phyloP scores from a whole-genome alignment of 2,329 filamentous ascomycete genomes.

The Madurella mycetomatis region DNA sequence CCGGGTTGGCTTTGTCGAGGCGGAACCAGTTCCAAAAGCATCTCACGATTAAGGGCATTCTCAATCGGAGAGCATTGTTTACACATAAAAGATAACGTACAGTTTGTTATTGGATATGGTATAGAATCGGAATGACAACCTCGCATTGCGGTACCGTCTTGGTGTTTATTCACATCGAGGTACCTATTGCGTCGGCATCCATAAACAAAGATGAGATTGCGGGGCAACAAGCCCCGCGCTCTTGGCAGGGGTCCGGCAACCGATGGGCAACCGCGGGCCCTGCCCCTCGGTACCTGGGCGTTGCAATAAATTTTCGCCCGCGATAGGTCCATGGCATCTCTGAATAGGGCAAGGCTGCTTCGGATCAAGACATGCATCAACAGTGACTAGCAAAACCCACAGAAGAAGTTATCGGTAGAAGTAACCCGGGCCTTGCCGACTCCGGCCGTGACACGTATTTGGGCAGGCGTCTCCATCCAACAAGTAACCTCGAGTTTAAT shows the following conservation, averaged over 20 bases:
- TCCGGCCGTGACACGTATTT: background rate
- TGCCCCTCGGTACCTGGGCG: background rate
- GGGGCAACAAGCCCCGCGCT: slow-evolving; percentile 12
- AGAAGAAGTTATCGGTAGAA: background rate
- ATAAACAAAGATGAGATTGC: background rate
- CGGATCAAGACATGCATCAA: background rate
- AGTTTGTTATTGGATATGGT: no score
- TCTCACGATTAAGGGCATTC: background rate
- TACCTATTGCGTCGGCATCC: no score
- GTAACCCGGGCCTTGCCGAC: background rate
- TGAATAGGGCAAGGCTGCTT: background rate
- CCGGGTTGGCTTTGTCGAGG: background rate
- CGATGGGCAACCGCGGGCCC: slow-evolving; percentile 4
- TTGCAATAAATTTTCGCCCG: background rate
- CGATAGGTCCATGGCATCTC: background rate
- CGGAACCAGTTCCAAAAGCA: background rate
- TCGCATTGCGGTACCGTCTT: no score
- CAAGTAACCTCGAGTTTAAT: background rate
- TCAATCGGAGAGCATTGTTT: no score
- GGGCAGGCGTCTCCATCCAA: background rate
- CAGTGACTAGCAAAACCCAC: background rate
- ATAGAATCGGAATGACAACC: no score
- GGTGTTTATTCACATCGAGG: no score
- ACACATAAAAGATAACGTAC: no score
- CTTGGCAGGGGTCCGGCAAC: slow-evolving; percentile 7